These are phyloP conservation scores for Secale cereale DNA, from an alignment of 176 grass and related monocot species.

Conservation along the genomic window DNA sequence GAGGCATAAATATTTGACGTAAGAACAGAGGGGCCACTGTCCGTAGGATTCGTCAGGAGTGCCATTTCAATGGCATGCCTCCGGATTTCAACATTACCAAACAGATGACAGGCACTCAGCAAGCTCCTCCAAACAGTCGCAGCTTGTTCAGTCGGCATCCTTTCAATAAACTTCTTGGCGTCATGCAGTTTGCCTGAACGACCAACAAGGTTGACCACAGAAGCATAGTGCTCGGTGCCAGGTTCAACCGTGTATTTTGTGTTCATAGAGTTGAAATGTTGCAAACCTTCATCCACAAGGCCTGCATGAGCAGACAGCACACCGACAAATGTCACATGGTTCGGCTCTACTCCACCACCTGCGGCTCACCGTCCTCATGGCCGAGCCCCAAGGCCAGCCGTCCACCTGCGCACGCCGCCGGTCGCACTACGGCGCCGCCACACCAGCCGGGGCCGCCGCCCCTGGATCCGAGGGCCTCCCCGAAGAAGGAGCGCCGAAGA, in stretches of 20 bases:
- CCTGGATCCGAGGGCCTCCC: too few species aligned
- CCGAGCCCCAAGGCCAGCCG: too few species aligned
- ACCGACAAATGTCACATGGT: slow-evolving; percentile 72
- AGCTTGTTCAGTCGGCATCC: slow-evolving; percentile 61
- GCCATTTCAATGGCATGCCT: slow-evolving; percentile 59
- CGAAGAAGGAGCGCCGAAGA: too few species aligned
- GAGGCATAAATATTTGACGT: slow-evolving; percentile 82
- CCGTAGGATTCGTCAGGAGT: slow-evolving; percentile 45
- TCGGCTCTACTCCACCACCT: slow-evolving; percentile 53
- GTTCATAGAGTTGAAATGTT: slow-evolving; percentile 61
- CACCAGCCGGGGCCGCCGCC: too few species aligned
- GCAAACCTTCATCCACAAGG: slow-evolving; percentile 55
- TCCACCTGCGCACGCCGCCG: too few species aligned
- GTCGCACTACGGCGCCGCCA: too few species aligned
- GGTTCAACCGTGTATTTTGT: slow-evolving; percentile 53
- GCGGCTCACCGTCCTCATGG: too few species aligned
- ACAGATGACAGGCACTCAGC: slow-evolving; percentile 56
- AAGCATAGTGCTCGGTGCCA: slow-evolving; percentile 68
- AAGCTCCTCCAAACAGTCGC: slow-evolving; percentile 71
- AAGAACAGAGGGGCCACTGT: slow-evolving; percentile 61
- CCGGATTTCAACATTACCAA: slow-evolving; percentile 64
- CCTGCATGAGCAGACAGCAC: slow-evolving; percentile 70
- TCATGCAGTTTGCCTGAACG: slow-evolving; percentile 57
- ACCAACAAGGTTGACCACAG: slow-evolving; percentile 67
- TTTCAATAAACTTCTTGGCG: slow-evolving; percentile 63